These are phyloP conservation scores for Teratosphaeria destructans DNA, from an alignment of 2,329 filamentous ascomycete genomes.

Conservation along the genomic window DNA sequence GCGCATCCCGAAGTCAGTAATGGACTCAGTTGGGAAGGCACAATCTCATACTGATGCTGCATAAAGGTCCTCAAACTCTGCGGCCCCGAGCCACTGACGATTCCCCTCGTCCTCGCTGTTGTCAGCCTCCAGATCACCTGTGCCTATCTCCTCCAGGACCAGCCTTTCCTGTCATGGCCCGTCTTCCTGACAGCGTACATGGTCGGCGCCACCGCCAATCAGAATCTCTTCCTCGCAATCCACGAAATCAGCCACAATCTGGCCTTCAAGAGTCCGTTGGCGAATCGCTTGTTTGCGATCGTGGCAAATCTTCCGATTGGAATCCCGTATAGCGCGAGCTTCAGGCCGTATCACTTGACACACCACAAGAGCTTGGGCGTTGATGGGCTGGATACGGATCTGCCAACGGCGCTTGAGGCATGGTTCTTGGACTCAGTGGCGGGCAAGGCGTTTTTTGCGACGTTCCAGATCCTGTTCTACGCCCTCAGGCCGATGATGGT, in stretches of 20 bases:
- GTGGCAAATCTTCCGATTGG: conserved; percentile 94
- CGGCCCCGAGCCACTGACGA: conserved; percentile 88
- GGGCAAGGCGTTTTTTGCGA: conserved; percentile 97
- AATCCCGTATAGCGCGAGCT: conserved; percentile 90
- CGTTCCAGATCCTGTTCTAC: conserved; percentile 99
- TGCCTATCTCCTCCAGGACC: conserved; percentile 66
- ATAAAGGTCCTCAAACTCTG: conserved; percentile 86
- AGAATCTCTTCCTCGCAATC: conserved; percentile 96
- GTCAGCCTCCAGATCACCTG: conserved; percentile 70
- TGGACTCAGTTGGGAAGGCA: conserved; percentile 1
- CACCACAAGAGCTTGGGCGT: conserved; percentile 98
- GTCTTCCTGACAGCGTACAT: conserved; percentile 85
- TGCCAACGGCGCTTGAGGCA: conserved; percentile 84
- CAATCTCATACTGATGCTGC: neutral
- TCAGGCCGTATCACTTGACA: conserved; percentile 93
- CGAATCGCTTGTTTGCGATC: conserved; percentile 80
- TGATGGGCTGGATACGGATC: conserved; percentile 88
- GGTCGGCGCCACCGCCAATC: conserved; percentile 88
- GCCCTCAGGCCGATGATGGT: conserved; percentile 91
- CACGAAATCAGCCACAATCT: conserved; percentile 98
- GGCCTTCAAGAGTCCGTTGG: conserved; percentile 69
- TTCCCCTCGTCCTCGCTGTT: conserved; percentile 79
- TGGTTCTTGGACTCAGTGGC: conserved; percentile 88
- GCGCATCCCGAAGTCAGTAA: conserved; percentile 76
- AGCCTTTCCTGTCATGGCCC: conserved; percentile 67